Percentiles rank a stretch among this genome's conserved stretches.
Evolutionary conservation across 2,329 filamentous ascomycete genomes (phyloP).

Genomic region (Aspergillus neotritici): DNA sequence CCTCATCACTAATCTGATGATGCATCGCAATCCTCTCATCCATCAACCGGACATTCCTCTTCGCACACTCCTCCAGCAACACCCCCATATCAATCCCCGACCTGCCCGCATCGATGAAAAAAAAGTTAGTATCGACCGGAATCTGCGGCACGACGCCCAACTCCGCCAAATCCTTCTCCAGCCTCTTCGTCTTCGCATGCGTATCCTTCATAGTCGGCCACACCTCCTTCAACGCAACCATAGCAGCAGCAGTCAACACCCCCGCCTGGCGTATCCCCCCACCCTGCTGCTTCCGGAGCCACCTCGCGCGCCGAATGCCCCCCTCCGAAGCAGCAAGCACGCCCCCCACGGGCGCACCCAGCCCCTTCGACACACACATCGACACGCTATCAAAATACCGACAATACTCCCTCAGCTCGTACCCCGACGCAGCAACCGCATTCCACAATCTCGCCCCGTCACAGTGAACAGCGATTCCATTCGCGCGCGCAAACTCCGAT

Average conservation of each 20-base stretch:
- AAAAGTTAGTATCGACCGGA: constrained; percentile 27
- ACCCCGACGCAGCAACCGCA: constrained; percentile 21
- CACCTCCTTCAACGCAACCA: constrained; percentile 19
- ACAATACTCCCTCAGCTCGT: constrained; percentile 25
- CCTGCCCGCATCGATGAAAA: constrained; percentile 18
- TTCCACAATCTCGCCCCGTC: constrained; percentile 30
- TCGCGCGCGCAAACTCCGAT: constrained; percentile 12
- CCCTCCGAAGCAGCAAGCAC: constrained; percentile 23
- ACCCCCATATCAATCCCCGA: constrained; percentile 21
- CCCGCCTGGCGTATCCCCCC: constrained; percentile 27
- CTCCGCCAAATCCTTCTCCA: constrained; percentile 23
- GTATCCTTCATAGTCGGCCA: constrained; percentile 22
- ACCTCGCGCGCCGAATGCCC: constrained; percentile 26
- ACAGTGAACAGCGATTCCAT: constrained; percentile 26
- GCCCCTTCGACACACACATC: constrained; percentile 30
- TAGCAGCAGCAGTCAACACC: constrained; percentile 18
- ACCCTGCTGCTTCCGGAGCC: constrained; percentile 30
- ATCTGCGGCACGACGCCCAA: constrained; percentile 47
- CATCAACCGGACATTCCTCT: constrained; percentile 20
- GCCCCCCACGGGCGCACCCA: constrained; percentile 30
- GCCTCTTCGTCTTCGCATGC: constrained; percentile 17
- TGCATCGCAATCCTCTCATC: constrained; percentile 23
- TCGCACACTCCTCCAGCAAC: constrained; percentile 20
- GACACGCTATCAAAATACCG: constrained; percentile 29
- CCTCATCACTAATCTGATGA: constrained; percentile 33